Evolutionary conservation across 139 green algal species (phyloP).

Genomic region (Haematococcus lacustris): DNA sequence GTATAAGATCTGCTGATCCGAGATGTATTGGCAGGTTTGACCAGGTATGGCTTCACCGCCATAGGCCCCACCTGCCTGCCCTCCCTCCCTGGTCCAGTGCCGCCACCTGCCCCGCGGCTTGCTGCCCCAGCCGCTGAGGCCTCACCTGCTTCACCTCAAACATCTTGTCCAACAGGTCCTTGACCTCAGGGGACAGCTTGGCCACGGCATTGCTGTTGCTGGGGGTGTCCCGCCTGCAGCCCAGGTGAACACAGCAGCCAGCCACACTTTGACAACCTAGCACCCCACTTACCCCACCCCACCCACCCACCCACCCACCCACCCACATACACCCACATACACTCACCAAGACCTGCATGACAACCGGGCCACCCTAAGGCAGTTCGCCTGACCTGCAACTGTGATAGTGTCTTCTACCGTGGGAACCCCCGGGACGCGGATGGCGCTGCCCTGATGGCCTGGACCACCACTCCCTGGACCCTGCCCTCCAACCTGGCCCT

Average conservation of each 20-base stretch:
- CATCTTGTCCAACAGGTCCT: conserved; percentile 53
- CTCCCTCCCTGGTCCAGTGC: too few relatives aligned
- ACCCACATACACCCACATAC: too few relatives aligned
- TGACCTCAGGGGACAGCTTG: conserved; percentile 29
- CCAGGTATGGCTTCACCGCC: too few relatives aligned
- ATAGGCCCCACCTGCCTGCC: too few relatives aligned
- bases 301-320: too few relatives aligned
- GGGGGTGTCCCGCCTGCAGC: conserved; percentile 26
- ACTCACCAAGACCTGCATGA: too few relatives aligned
- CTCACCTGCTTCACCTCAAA: conserved; percentile 53
- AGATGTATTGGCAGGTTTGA: too few relatives aligned
- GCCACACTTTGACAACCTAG: too few relatives aligned
- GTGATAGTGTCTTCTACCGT: conserved; percentile 77
- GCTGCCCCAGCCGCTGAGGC: background rate
- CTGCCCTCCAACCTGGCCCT: conserved; percentile 95
- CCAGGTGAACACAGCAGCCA: conserved; percentile 22
- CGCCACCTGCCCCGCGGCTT: too few relatives aligned
- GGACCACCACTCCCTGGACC: conserved; percentile 99
- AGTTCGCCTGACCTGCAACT: conserved; percentile 15
- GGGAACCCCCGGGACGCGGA: conserved; percentile 56
- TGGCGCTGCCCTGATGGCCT: conserved; percentile 79
- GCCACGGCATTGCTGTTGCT: conserved; percentile 32
- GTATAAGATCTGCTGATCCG: background rate
- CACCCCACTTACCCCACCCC: too few relatives aligned
- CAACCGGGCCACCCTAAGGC: too few relatives aligned